Evolutionary conservation across 2,329 filamentous ascomycete species (phyloP), one percentile per base, ranked within the genome.

Genomic region (Colletotrichum musae): DNA sequence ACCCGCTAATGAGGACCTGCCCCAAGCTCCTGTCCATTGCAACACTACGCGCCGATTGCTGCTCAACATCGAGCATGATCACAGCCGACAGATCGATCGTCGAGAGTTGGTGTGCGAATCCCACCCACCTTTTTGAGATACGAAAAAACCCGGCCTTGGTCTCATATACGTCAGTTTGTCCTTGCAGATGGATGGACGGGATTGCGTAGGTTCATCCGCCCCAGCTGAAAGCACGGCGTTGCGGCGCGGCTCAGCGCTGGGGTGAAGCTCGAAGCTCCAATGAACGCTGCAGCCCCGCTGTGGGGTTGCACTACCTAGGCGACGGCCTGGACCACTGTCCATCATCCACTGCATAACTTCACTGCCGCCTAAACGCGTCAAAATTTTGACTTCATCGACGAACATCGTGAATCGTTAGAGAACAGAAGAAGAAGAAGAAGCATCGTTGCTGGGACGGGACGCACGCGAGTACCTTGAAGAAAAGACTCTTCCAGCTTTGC

Each of bases 331-430:
- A 68, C 61, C 43, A 36, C 21, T 24, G 21, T n/a, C n/a, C n/a
- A n/a, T n/a, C n/a, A n/a, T 65, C 54, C 65, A 39, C 53, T 26
- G 52, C 48, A 69, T 65, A 69, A 65, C 66, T 65, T 69, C 50
- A 32, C 47, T 32, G n/a, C 36, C 28, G 24, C 13, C 21, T 18
- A 21, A 24, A 54, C 15, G 53, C 21, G 32, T 45, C 24, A 54
- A 18, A 43, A 21, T 18, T 54, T 58, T n/a, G 54, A 7, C 28
- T 21, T 24, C 16, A 18, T 32, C 50, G 36, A n/a, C 21, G 39
- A n/a, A 24, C 59, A n/a, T 43, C 41, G 50, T 50, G 50, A 36
- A 7, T 39, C 28, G 24, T 5, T 5, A 47, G 24, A 47, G 12
- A 15, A 28, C 18, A 15, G 9, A 26, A 51, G 12, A 52, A 21